Conservation (phyloP, 2,329 filamentous ascomycete genomes). For the Ploettnerulaceae sp. region DNA sequence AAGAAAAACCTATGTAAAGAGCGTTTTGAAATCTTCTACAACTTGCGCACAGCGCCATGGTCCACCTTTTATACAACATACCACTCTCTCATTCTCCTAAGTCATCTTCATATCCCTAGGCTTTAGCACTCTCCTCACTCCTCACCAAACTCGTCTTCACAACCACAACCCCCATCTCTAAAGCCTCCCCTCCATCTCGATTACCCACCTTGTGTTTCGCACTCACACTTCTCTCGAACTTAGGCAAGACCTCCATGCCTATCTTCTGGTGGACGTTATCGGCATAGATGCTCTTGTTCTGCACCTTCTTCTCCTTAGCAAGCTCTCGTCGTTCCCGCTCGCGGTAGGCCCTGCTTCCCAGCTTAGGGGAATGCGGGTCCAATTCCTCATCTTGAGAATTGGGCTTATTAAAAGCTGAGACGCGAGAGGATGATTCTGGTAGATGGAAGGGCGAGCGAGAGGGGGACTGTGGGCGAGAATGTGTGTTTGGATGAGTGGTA, state of each 20-base stretch:
- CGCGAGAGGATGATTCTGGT: not conserved
- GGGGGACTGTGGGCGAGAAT: not conserved
- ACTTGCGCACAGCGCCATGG: too few species aligned
- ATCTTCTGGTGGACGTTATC: conserved; percentile 1
- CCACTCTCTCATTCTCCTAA: too few species aligned
- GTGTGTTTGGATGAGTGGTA: not conserved
- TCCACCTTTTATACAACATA: too few species aligned
- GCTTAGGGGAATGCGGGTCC: conserved; percentile 13
- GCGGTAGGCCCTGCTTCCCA: conserved; percentile 25
- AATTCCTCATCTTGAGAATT: conserved; percentile 5
- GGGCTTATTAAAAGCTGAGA: too few species aligned
- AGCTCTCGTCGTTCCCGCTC: conserved; percentile 21
- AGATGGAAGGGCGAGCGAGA: not conserved
- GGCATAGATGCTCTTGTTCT: not conserved
- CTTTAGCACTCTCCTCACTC: not conserved
- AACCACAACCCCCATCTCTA: not conserved
- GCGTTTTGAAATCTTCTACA: too few species aligned
- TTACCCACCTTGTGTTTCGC: too few species aligned
- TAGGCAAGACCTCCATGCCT: not conserved
- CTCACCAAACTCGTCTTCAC: not conserved
- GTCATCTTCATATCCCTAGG: too few species aligned
- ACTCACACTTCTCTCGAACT: not conserved
- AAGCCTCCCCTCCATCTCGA: too few species aligned
- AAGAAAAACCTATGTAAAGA: too few species aligned
- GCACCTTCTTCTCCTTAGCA: not conserved